Base-by-base conservation (phyloP, 345 rosid species). In the Jatropha curcas region DNA sequence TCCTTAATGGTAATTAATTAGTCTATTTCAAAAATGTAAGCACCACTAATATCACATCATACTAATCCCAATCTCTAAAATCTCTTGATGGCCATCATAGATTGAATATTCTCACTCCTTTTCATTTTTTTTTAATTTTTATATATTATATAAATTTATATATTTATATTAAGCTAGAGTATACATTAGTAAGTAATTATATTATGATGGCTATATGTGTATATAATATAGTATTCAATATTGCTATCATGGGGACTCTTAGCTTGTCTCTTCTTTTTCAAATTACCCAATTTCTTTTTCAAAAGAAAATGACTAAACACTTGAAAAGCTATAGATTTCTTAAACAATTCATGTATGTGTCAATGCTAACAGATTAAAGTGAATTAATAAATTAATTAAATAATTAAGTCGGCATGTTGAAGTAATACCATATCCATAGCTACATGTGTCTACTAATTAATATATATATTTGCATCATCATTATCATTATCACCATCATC, bases 11-110 rank as follows among this genome's bases (percentile, higher is more conserved):
- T 73, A 65, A 74, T 63, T 73, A 64, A 74, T 64, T 76, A 39
- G 31, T 52, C 58, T 16, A 16, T 73, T 71, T 48, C 20, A 41
- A 60, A 37, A 35, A 71, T 46, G 73, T 12, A 62, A 80, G 76
- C 72, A 64, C 52, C 24, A 60, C 45, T n/a, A n/a, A 74, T 33
- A 72, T 80, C 87, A 77, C 82, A 82, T 84, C 83, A 52, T 71
- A 63, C 34, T 27, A 68, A 35, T 58, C 68, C 11, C 41, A 57
- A 74, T 33, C 45, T 46, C 71, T 65, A 16, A n/a, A 48, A 20
- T 13, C 19, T 25, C 51, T 62, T 20, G 45, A 41, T 41, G 57
- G 69, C 68, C 60, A 65, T 41, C 62, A 43, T 43, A 43, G 34
- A 17, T 37, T 74, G 59, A 67, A 73, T 73, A 58, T 60, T 68